A percentile compares a stretch with the other conserved stretches of the same genome.
Evolutionary conservation across 1,139 yeast species (phyloP).

Genomic region (Saccharomycopsis crataegensis): DNA sequence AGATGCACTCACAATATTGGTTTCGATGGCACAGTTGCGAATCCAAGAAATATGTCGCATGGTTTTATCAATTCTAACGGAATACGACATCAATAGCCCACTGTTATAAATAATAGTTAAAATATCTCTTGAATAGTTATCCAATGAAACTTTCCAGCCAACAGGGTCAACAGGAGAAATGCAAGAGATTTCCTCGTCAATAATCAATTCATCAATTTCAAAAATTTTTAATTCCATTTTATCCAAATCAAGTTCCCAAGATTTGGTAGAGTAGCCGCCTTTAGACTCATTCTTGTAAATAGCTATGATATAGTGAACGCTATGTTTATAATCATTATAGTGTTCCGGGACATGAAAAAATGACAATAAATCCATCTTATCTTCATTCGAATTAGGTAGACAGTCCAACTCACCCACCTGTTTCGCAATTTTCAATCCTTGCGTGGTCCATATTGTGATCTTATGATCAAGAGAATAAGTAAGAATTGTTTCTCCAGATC

Average conservation of each 20-base stretch:
- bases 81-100: slow-evolving; percentile 52
- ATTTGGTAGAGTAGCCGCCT: slow-evolving; percentile 6
- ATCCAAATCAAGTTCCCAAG: slow-evolving; percentile 23
- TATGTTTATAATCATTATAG: slow-evolving; percentile 16
- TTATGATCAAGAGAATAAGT: slow-evolving; percentile 33
- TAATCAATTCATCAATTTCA: slow-evolving; percentile 9
- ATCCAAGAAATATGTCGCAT: slow-evolving; percentile 38
- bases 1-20: slow-evolving; percentile 47
- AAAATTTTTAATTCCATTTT: slow-evolving; percentile 20
- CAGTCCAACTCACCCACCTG: background rate
- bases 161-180: slow-evolving; percentile 65
- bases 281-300: background rate
- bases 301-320: slow-evolving; percentile 21
- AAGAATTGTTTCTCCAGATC: slow-evolving; percentile 43
- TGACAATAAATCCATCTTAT: background rate
- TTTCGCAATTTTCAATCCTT: slow-evolving; percentile 3
- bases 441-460: slow-evolving; percentile 53
- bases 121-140: slow-evolving; percentile 41
- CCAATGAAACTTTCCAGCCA: slow-evolving; percentile 39
- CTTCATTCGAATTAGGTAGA: background rate
- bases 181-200: slow-evolving; percentile 32
- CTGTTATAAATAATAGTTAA: slow-evolving; percentile 48
- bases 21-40: slow-evolving; percentile 39
- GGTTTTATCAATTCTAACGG: slow-evolving; percentile 28
- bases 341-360: slow-evolving; percentile 17